Base-by-base conservation (phyloP, 495 filamentous ascomycete genomes). In the Trichoderma erinaceum region DNA sequence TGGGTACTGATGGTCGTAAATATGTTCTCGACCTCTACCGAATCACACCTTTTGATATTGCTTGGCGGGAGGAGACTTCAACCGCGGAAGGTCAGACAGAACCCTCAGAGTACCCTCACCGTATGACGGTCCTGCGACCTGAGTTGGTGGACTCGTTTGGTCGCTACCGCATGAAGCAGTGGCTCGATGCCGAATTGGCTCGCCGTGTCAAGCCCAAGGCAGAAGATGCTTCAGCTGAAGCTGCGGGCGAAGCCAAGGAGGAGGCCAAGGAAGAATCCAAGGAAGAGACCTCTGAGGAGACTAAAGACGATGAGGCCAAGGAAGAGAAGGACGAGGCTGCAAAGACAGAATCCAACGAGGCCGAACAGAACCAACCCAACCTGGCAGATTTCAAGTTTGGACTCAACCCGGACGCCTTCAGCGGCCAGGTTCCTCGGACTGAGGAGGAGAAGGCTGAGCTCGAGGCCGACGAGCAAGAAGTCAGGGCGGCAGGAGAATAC, bases 21-120 rank as follows among this genome's bases (percentile, higher is more conserved):
- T 99, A 99, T 75, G 94, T 97, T 15, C 87, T 99, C 63, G 96
- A 99, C 75, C 77, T 99, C 70, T 99, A 99, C 80, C 88, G 96
- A 68, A 87, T 97, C 67, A 95, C 96, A 13, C 96, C 96, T 29
- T 76, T 98, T 64, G 96, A 99, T 82, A 87, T 97, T 63, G 74
- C 79, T 41, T 99, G 96, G 92, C 84, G 97, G 70, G 93, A 98
- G 71, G 87, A 91, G 75, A 32, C 11, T 27, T 58, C 50, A 1
- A 21, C 50, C 21, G n/a, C 50, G 12, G 63, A 64, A 7, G 64
- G 44, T 27, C 35, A 46, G 23, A 27, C 41, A 12, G 80, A 80
- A 68, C 76, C 71, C 48, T 73, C 71, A 72, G 80, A 81, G 65
- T 98, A 99, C 76, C 96, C 95, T 66, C 96, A 99, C 79, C 87